phyloP scores from a whole-genome alignment of 2,329 filamentous ascomycete genomes.

The Arthroderma sp. region DNA sequence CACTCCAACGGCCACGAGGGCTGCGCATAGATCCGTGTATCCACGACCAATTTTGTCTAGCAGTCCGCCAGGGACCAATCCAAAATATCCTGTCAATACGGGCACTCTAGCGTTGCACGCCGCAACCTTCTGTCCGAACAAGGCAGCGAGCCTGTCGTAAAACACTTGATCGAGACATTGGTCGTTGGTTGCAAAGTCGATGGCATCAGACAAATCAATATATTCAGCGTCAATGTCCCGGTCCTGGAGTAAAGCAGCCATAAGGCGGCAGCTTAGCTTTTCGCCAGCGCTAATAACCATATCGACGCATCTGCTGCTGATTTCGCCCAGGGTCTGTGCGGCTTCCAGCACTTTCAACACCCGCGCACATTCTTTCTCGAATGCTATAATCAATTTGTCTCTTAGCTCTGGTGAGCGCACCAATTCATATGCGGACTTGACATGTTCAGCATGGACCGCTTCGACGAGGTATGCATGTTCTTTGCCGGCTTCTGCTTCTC shows the following conservation, averaged over 20 bases:
- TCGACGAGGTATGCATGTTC: slow-evolving; percentile 60
- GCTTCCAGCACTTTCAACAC: slow-evolving; percentile 61
- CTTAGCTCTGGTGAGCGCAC: slow-evolving; percentile 46
- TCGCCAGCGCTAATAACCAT: slow-evolving; percentile 91
- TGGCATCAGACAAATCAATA: slow-evolving; percentile 72
- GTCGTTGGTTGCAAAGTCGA: slow-evolving; percentile 49
- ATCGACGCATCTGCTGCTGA: slow-evolving; percentile 66
- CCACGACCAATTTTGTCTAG: slow-evolving; percentile 86
- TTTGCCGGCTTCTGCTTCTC: slow-evolving; percentile 35
- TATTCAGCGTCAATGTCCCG: slow-evolving; percentile 73
- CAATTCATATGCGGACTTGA: slow-evolving; percentile 53
- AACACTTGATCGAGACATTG: slow-evolving; percentile 52
- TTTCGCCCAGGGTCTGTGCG: slow-evolving; percentile 50
- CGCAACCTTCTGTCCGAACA: slow-evolving; percentile 50
- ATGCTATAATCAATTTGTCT: slow-evolving; percentile 48
- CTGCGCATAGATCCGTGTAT: slow-evolving; percentile 92
- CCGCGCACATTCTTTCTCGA: slow-evolving; percentile 66
- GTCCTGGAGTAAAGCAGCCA: slow-evolving; percentile 73
- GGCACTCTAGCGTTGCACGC: slow-evolving; percentile 57
- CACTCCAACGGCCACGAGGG: slow-evolving; percentile 79
- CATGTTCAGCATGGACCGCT: slow-evolving; percentile 71
- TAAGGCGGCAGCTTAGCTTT: slow-evolving; percentile 85
- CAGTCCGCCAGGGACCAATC: slow-evolving; percentile 77
- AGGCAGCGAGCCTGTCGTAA: slow-evolving; percentile 51
- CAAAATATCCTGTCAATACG: slow-evolving; percentile 87